Base-by-base conservation (phyloP, 2,329 filamentous ascomycete species). In the Aspergillus pseudoviridinutans region DNA sequence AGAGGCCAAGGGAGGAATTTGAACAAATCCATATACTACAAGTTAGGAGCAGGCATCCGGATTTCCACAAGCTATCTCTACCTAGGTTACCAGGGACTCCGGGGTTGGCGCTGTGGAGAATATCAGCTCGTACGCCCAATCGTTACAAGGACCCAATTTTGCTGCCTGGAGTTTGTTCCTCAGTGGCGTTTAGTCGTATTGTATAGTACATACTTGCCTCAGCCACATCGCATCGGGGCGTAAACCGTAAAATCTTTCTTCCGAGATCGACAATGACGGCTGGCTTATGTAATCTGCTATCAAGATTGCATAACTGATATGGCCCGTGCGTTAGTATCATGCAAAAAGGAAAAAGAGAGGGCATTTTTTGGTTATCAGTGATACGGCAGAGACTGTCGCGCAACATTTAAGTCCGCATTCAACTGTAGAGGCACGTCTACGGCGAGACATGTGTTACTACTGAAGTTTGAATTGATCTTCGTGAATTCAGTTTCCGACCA, bases 301-400 rank as follows among this genome's bases (percentile, higher is more conserved):
- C 58, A n/a, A n/a, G 25, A 38, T 24, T 47, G 20, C 12, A 56
- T 53, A 41, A 41, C 52, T 53, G 32, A 12, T 27, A 9, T 59
- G 63, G 63, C 54, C 60, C 58, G 62, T 64, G 63, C 63, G 62
- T 53, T 61, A 61, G 63, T 60, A 58, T 61, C 60, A 61, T 38
- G 32, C 58, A 54, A 65, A 57, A 58, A 56, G 54, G 55, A 61
- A 56, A 57, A 59, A 52, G 56, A 41, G 27, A 50, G 35, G n/a
- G 47, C 29, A 27, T 24, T 51, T 51, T 27, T 10, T 24, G 42
- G 22, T 20, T 24, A 46, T 46, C 42, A 22, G 42, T 46, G 41
- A 35, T 35, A 35, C 32, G 5, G 32, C 32, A 35, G 32, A 35
- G 5, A 17, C 17, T 35, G 32, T 38, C 17, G 14, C 14, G 32